Percentiles rank a stretch among this genome's conserved stretches.
Conservation (phyloP, 371 early-diverging fungal genomes). For the Mucor racemosus region DNA sequence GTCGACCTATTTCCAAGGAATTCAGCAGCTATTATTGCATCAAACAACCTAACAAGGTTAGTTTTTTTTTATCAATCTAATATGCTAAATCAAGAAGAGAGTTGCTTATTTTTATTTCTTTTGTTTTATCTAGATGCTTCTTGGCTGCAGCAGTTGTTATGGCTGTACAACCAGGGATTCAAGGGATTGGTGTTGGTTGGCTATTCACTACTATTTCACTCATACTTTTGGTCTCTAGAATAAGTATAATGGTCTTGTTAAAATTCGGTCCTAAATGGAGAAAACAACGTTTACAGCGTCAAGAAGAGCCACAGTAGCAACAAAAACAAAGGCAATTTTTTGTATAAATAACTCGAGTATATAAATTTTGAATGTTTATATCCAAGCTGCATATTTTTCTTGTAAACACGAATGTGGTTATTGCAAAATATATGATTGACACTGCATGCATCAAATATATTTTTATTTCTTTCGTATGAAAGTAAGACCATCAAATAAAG, state of each 20-base stretch:
- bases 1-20: conserved; percentile 48
- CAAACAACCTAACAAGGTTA: conserved; percentile 38
- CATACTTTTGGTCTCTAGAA: conserved; percentile 35
- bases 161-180: conserved; percentile 35
- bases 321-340: background rate
- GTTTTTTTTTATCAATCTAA: background rate
- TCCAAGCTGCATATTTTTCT: background rate
- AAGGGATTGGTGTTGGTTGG: conserved; percentile 43
- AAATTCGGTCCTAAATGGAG: conserved; percentile 43
- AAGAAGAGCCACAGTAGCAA: background rate
- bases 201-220: conserved; percentile 36
- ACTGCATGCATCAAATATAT: no score
- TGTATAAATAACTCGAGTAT: no score
- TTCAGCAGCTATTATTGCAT: conserved; percentile 48
- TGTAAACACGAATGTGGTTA: background rate
- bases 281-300: conserved; percentile 15
- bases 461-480: conserved; percentile 51
- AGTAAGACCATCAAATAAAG: conserved; percentile 71
- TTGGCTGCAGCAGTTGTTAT: conserved; percentile 39
- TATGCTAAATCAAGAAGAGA: no score
- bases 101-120: background rate
- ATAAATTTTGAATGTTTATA: background rate
- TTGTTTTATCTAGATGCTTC: conserved; percentile 29
- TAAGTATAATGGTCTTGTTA: conserved; percentile 31
- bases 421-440: no score